Conservation (phyloP, 1,284 basidiomycete genomes). For the Sphagnurus paluster region DNA sequence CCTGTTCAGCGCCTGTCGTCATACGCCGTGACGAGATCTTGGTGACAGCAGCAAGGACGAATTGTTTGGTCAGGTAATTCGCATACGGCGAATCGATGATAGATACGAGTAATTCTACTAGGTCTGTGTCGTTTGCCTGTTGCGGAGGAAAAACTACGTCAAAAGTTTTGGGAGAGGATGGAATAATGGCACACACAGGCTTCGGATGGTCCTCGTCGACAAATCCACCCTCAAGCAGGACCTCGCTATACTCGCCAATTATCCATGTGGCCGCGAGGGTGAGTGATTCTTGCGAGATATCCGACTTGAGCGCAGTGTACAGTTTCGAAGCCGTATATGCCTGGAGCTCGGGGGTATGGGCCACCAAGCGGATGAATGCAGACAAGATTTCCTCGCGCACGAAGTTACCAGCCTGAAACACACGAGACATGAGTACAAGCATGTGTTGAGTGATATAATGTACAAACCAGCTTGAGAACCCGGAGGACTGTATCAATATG, state of each 20-base stretch:
- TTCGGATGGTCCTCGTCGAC: conserved; percentile 85
- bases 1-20: conserved; percentile 67
- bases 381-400: conserved; percentile 96
- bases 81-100: conserved; percentile 94
- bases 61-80: conserved; percentile 90
- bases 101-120: conserved; percentile 86
- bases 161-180: background rate
- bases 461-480: conserved; percentile 84
- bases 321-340: conserved; percentile 94
- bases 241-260: conserved; percentile 95
- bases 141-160: conserved; percentile 1
- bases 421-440: background rate
- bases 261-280: conserved; percentile 95
- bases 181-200: conserved; percentile 41
- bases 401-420: conserved; percentile 89
- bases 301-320: conserved; percentile 83
- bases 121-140: conserved; percentile 81
- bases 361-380: conserved; percentile 93
- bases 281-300: conserved; percentile 96
- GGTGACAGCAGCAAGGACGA: conserved; percentile 86
- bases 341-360: conserved; percentile 96
- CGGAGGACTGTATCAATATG: conserved; percentile 98
- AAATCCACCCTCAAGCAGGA: conserved; percentile 86
- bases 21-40: conserved; percentile 86
- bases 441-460: background rate